These are phyloP conservation scores for Fusarium pininemorale DNA, from an alignment of 2,329 filamentous ascomycete genomes.

Conservation along the genomic window DNA sequence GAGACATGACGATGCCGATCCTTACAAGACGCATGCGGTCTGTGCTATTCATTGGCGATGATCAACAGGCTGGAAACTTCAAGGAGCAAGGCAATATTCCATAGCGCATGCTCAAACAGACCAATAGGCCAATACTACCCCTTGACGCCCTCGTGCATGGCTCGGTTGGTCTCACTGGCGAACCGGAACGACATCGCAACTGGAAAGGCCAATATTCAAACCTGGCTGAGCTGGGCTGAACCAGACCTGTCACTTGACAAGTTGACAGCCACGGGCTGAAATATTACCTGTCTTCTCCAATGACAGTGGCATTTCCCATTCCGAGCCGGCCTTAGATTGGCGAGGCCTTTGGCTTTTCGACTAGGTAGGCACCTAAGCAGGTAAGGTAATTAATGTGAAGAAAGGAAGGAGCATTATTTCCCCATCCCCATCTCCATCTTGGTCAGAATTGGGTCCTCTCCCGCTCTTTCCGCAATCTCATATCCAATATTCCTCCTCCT, in stretches of 20 bases:
- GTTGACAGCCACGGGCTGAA: neutral
- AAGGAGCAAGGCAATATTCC: constrained; percentile 9
- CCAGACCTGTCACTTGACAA: neutral
- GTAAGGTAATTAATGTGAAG: constrained; percentile 22
- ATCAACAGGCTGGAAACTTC: constrained; percentile 18
- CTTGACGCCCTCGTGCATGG: constrained; percentile 25
- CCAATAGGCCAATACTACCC: constrained; percentile 17
- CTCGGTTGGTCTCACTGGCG: constrained; percentile 27
- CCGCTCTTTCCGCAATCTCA: constrained; percentile 30
- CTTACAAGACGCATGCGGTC: constrained; percentile 6
- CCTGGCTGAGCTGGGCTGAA: constrained; percentile 13
- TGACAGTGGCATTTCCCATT: constrained; percentile 11
- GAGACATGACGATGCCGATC: neutral
- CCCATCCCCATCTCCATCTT: constrained; percentile 33
- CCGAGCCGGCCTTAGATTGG: constrained; percentile 22
- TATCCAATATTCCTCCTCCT: constrained; percentile 8
- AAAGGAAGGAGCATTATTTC: constrained; percentile 17
- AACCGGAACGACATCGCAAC: constrained; percentile 10
- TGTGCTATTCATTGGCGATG: constrained; percentile 15
- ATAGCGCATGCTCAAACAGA: constrained; percentile 16
- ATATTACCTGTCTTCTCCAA: constrained; percentile 11
- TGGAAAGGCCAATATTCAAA: constrained; percentile 5
- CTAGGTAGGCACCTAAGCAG: constrained; percentile 14
- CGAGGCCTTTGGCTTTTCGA: constrained; percentile 7
- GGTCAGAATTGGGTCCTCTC: constrained; percentile 21